Evolutionary conservation across 768 basidiomycete species (phyloP), one percentile per base, ranked within the genome.

Genomic region (Coprinopsis marcescibilis): DNA sequence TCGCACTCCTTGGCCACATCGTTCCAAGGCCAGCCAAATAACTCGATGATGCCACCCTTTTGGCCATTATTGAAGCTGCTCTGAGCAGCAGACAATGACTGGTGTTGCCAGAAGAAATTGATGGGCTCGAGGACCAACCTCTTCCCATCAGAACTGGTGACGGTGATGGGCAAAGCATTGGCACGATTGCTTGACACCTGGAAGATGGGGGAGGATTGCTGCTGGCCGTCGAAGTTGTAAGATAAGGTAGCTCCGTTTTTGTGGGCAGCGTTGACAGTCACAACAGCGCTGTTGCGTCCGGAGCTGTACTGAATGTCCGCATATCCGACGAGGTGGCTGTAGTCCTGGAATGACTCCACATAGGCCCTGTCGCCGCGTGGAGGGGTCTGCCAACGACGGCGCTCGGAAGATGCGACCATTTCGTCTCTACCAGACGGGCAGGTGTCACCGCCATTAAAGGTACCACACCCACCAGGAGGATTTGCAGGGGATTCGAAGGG

Each of bases 361-460:
- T 48, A 48, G 2, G 38, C 47, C 19, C 14, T 12, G 21, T 48
- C 27, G 1, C 47, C 47, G 21, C 40, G 39, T 17, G 47, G 47
- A 34, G 47, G 47, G n/a, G 47, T 48, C 20, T 48, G 47, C 47
- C 47, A 48, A 15, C 47, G 47, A 11, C 47, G 47, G n/a, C 29
- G 47, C 12, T 48, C 47, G 13, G 47, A 48, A 32, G 47, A 48
- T 7, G 39, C 39, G 23, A 19, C 39, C 38, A 48, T 42, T 5
- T 41, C 38, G 15, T 24, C 20, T 5, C 24, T 14, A 10, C 35
- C 35, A 10, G 30, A 38, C 13, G 19, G n/a, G 32, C 47, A 48
- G 40, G 23, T 48, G 25, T 48, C 47, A 1, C 24, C 20, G 2
- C 47, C 47, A 35, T 48, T 48, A 40, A 48, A 48, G 19, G 41